Evolutionary conservation across 345 rosid species (phyloP).

Genomic region (Dipteronia sinensis): DNA sequence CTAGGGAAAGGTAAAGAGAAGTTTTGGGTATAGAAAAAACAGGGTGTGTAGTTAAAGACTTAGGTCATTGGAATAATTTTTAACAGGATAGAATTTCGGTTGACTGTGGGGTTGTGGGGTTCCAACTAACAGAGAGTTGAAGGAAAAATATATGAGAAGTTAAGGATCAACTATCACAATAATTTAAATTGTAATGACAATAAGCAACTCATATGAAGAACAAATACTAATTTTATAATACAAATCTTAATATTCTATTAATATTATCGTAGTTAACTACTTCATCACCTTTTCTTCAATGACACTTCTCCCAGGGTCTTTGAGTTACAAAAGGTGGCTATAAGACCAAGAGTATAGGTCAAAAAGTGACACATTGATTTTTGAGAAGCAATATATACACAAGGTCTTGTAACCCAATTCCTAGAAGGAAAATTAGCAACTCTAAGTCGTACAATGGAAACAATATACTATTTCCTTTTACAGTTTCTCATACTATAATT

Average conservation of each 20-base stretch:
- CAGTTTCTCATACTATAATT: too few relatives aligned
- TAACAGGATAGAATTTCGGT: not conserved
- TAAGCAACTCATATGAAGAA: not conserved
- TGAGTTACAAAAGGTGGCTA: not conserved
- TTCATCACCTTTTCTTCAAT: not conserved
- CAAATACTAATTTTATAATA: not conserved
- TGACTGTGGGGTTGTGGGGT: not conserved
- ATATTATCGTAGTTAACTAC: not conserved
- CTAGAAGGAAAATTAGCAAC: not conserved
- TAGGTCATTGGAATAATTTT: not conserved
- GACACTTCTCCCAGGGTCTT: not conserved
- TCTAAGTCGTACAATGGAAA: too few relatives aligned
- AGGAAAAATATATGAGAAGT: not conserved
- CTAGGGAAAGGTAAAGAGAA: not conserved
- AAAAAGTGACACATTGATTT: not conserved
- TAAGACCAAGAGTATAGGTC: not conserved
- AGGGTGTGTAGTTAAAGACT: not conserved
- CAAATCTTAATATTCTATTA: not conserved
- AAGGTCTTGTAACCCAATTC: not conserved
- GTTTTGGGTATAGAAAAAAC: not conserved
- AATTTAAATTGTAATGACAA: not conserved
- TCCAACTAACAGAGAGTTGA: not conserved
- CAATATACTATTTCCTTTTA: too few relatives aligned
- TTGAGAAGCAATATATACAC: not conserved
- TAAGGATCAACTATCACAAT: too few relatives aligned